phyloP scores from a whole-genome alignment of 176 grass and related monocot species.

The Coix lacrymajobi region DNA sequence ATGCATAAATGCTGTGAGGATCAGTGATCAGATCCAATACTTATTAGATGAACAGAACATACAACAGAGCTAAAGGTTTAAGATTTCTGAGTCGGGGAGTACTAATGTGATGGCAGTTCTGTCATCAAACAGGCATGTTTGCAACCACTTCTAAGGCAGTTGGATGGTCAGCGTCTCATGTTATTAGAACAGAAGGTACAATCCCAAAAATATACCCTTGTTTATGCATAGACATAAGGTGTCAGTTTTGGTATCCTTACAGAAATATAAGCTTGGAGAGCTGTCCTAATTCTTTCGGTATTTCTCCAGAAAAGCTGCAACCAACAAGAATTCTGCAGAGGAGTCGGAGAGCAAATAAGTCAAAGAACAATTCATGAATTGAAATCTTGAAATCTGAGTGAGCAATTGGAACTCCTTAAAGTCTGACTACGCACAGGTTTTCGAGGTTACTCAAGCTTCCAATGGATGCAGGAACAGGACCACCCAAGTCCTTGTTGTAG shows the following conservation, averaged over 20 bases:
- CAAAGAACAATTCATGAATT: background rate
- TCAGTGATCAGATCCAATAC: background rate
- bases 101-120: background rate
- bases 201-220: background rate
- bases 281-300: slow-evolving; percentile 64
- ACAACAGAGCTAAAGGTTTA: background rate
- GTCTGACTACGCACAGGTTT: slow-evolving; percentile 44
- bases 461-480: slow-evolving; percentile 51
- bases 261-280: slow-evolving; percentile 53
- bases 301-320: slow-evolving; percentile 78
- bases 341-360: background rate
- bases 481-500: slow-evolving; percentile 59
- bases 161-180: too few relatives aligned
- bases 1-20: background rate
- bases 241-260: slow-evolving; percentile 42
- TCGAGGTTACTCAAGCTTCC: slow-evolving; percentile 59
- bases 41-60: background rate
- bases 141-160: too few relatives aligned
- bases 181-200: background rate
- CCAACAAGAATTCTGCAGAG: slow-evolving; percentile 66
- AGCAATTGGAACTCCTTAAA: background rate
- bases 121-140: background rate
- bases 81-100: background rate
- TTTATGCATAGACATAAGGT: background rate
- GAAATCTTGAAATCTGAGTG: background rate